Percentiles rank a stretch among this genome's conserved stretches.
These are phyloP conservation scores for Prunus dulcis DNA, from an alignment of 306 rosid species.

Conservation along the genomic window DNA sequence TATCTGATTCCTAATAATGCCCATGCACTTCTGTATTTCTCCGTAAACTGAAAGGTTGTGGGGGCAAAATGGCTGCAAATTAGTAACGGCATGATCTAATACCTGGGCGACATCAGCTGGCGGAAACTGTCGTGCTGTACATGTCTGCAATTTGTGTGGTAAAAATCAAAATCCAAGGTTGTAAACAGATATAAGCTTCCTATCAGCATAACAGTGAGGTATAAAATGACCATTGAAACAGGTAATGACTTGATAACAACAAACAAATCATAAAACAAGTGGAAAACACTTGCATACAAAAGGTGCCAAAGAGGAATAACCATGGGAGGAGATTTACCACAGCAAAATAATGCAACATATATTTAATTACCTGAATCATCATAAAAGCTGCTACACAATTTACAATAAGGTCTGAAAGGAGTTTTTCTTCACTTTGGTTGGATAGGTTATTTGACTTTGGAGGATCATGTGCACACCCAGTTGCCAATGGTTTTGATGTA, in stretches of 20 bases:
- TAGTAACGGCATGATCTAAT: constrained; percentile 75
- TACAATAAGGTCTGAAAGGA: constrained; percentile 80
- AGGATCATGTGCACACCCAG: constrained; percentile 41
- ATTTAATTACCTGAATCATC: constrained; percentile 73
- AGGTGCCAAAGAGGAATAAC: too few relatives aligned
- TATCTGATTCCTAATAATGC: constrained; percentile 86
- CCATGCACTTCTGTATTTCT: constrained; percentile 92
- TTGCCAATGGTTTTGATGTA: constrained; percentile 37
- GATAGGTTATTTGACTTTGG: constrained; percentile 33
- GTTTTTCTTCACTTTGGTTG: constrained; percentile 54
- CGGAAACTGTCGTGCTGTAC: constrained; percentile 91
- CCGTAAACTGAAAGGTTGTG: constrained; percentile 71
- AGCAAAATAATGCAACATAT: background rate
- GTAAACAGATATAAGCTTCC: background rate
- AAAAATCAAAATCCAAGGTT: constrained; percentile 10
- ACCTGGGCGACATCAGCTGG: constrained; percentile 86
- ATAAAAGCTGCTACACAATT: constrained; percentile 78
- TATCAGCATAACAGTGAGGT: background rate
- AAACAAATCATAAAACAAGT: too few relatives aligned
- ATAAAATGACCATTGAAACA: too few relatives aligned
- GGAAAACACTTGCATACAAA: too few relatives aligned
- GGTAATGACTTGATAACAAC: too few relatives aligned
- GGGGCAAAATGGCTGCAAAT: constrained; percentile 71
- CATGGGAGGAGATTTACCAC: too few relatives aligned
- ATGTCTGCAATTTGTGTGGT: constrained; percentile 64